phyloP scores from a whole-genome alignment of 176 grass and related monocot species.

The Carex pumila region DNA sequence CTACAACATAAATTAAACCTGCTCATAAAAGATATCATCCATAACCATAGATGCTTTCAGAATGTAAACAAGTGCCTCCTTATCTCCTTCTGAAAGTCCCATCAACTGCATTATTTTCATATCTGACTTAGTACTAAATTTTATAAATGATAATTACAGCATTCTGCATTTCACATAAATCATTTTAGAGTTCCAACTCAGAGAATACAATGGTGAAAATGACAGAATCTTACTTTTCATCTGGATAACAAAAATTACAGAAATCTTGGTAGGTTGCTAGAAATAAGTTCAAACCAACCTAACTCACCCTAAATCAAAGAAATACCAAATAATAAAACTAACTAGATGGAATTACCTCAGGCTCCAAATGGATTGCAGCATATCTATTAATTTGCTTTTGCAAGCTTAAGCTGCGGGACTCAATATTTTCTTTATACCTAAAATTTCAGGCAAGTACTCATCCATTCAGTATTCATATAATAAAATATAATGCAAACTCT shows the following conservation, averaged over 20 bases:
- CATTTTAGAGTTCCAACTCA: not conserved
- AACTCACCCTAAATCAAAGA: conserved; percentile 5
- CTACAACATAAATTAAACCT: conserved; percentile 44
- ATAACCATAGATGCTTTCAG: conserved; percentile 73
- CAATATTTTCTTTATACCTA: conserved; percentile 77
- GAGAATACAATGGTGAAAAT: not conserved
- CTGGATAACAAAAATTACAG: not conserved
- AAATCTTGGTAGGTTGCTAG: not conserved
- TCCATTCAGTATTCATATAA: not conserved
- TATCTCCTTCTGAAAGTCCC: conserved; percentile 71
- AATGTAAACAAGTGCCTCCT: conserved; percentile 65
- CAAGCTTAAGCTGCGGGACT: conserved; percentile 52
- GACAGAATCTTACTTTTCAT: not conserved
- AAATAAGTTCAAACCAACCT: not conserved
- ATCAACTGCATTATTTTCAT: conserved; percentile 38
- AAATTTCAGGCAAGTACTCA: not conserved
- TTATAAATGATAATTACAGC: not conserved
- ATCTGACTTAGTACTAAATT: not conserved
- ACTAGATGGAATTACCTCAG: conserved; percentile 38
- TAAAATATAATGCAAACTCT: not conserved
- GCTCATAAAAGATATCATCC: conserved; percentile 86
- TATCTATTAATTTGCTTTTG: conserved; percentile 82
- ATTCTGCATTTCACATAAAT: not conserved
- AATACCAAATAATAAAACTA: conserved; percentile 12
- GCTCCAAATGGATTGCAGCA: conserved; percentile 67